These are phyloP conservation scores for Colletotrichum costaricense DNA, from an alignment of 2,329 filamentous ascomycete species.

Conservation along the genomic window DNA sequence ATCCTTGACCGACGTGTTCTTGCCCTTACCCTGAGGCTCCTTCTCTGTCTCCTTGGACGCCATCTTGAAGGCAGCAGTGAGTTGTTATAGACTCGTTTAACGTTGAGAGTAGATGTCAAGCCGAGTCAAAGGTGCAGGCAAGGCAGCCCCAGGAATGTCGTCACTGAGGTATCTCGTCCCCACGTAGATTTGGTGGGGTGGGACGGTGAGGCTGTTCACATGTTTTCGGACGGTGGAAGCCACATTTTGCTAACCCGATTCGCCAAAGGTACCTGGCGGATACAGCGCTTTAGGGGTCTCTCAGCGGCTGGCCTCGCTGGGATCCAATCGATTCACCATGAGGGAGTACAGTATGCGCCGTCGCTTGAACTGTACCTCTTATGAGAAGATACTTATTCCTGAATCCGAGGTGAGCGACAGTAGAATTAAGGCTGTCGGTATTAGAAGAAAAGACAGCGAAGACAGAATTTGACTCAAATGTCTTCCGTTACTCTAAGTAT, in stretches of 20 bases:
- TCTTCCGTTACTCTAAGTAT: too few relatives aligned
- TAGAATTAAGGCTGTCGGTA: too few relatives aligned
- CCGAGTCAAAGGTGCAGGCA: neutral
- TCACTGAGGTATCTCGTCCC: slow-evolving; percentile 19
- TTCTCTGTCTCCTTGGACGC: slow-evolving; percentile 8
- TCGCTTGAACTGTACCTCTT: slow-evolving; percentile 68
- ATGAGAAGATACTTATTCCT: slow-evolving; percentile 31
- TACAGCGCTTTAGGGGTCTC: neutral
- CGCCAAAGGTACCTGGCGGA: too few relatives aligned
- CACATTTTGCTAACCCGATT: neutral
- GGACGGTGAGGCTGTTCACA: slow-evolving; percentile 31
- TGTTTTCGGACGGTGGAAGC: slow-evolving; percentile 12
- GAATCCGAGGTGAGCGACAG: too few relatives aligned
- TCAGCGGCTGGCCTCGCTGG: neutral
- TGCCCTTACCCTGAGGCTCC: slow-evolving; percentile 27
- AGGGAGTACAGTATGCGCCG: slow-evolving; percentile 68
- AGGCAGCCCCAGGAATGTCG: slow-evolving; percentile 20
- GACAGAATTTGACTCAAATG: too few relatives aligned
- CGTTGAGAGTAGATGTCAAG: neutral
- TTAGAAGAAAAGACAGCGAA: too few relatives aligned
- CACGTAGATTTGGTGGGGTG: slow-evolving; percentile 16
- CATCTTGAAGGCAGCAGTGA: slow-evolving; percentile 5
- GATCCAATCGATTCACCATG: neutral
- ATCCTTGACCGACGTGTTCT: slow-evolving; percentile 16
- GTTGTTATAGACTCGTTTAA: neutral